Base-by-base conservation (phyloP, 139 green algal genomes). In the Chlamydomonas sp. region DNA sequence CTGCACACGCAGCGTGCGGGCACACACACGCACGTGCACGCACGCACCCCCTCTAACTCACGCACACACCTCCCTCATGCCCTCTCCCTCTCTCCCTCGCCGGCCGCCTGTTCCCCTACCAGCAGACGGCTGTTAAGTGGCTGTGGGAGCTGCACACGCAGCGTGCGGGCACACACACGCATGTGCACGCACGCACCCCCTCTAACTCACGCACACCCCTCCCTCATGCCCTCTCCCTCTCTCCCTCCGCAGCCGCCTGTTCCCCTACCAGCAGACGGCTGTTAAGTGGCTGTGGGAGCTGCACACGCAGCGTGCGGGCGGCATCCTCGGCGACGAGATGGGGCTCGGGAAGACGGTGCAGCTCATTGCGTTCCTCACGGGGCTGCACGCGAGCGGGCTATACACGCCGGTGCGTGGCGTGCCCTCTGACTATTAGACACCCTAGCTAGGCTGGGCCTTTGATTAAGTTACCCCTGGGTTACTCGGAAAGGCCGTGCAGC, bases 271-370 rank as follows among this genome's bases (percentile, higher is more conserved):
- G 79, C 82, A 80, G 29, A 96, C 90, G 5, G 90, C 84, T 0
- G 85, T 98, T 1, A 96, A 97, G 77, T 99, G 94, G 94, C 72
- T 98, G 70, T 98, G 94, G 94, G 94, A 98, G 86, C 83, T 98
- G 66, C 91, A 97, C 80, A 93, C 80, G 13, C 92, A 97, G 84
- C 58, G 86, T 0, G 83, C 85, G 20, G 89, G 91, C 13, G 94
- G 94, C 62, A 97, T 99, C 72, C 83, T 99, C 13, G 94, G 90
- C 1, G 94, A 97, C 72, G 93, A 71, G 28, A 71, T 71, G 85
- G 90, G 91, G 0, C 81, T 97, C 34, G 92, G 92, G n/a, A 97
- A 97, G 75, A 96, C 84, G 2, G 76, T 89, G 5, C 78, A 90
- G 83, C 22, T 91, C 47, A 81, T 86, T 24, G 82, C 84, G 4